Evolutionary conservation across 345 rosid genomes (phyloP), one percentile per base, ranked within the genome.

Genomic region (Salix exigua): DNA sequence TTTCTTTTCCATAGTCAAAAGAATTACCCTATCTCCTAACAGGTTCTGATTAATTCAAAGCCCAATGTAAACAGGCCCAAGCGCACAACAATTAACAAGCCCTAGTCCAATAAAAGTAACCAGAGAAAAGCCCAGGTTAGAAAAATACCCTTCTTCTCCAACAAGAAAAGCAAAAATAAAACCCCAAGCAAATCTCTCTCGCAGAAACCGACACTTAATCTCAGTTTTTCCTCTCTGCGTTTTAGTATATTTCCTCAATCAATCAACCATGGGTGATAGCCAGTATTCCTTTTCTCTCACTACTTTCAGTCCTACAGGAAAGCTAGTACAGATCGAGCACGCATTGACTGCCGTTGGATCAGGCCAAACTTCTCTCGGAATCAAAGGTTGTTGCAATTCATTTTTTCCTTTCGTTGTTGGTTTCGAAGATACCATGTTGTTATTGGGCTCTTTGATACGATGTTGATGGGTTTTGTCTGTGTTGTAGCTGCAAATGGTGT

Each of bases 321-420:
- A 95, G 93, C 94, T 95, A 30, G 99, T 95, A 81, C 97, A 95
- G 92, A 95, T 91, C 58, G 99, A 95, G 80, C 97, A 95, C 77
- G 99, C 99, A 44, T 80, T 95, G 73, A 93, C 96, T 4, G 97
- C 97, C 14, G 99, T 95, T 31, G 94, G 97, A 61, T 95, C 97
- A 10, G 97, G 99, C 19, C 99, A 95, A 77, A 95, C 99, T 7
- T 95, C 99, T 35, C 78, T 95, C 16, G 97, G 99, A 23, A 95
- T 95, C 79, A 91, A 92, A 88, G 99, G 97, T 94, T 50, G 26
- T 6, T 5, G 0, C 50, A 19, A 21, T 48, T 25, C 31, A 5
- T 16, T 5, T 3, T 4, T 21, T 6, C 5, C 21, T 28, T 38
- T 72, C 53, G 4, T 25, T 17, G 8, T 44, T 10, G 26, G 7